Evolutionary conservation across 352 stramenopile genomes (phyloP), one percentile per base, ranked within the genome.

Genomic region (Pythium dissotocum): DNA sequence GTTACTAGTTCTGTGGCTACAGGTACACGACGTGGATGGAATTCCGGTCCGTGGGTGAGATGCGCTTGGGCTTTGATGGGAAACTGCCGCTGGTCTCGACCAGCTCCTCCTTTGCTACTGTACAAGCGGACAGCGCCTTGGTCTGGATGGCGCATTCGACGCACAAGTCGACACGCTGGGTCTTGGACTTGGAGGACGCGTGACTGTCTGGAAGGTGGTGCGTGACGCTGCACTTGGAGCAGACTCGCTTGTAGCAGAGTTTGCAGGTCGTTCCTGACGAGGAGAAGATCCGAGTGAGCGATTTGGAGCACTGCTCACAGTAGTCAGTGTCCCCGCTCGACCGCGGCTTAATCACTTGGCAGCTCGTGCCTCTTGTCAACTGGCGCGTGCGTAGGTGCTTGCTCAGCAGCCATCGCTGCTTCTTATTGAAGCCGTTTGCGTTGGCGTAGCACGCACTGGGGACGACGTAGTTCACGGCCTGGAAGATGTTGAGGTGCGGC

Each of bases 391-490:
- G 30, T 44, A 48, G 46, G 1, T 3, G 14, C 49, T 53, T 33
- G 49, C 72, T 61, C 49, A 83, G 21, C 26, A 78, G 74, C 59
- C 71, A 85, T 32, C 70, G 58, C 35, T 88, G 57, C 48, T 86
- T 89, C 68, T 83, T 84, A 30, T 70, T 66, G 10, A 83, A 55
- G 0, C 73, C 76, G 59, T 77, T 33, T 60, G 63, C 32, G 76
- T 69, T 10, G 58, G 59, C 51, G 56, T 67, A 14, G 18, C 57
- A 26, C 57, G 30, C 18, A n/a, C 13, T 18, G 0, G 48, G n/a
- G 2, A 69, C 28, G 13, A 79, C 59, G 32, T 63, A 70, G 38
- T 63, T 58, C 13, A 73, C 59, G 12, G 73, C 48, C 32, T 88
- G 68, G n/a, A 75, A 65, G 14, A 77, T 14, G 16, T 46, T 30